Evolutionary conservation across 1,139 yeast species (phyloP).

Genomic region (Sugiyamaella castrensis): DNA sequence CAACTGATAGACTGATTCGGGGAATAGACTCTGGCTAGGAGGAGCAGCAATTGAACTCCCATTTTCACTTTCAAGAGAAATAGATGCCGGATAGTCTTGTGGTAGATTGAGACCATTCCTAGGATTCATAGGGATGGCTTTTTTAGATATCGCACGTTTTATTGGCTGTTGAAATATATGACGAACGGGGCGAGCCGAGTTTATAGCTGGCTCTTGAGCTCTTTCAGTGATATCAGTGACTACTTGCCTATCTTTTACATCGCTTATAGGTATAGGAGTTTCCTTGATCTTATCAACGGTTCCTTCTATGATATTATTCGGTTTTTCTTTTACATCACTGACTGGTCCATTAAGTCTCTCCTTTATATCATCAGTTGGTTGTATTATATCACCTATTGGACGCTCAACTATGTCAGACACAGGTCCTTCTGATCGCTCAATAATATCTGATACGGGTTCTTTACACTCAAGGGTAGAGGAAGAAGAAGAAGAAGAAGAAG

Average conservation of each 20-base stretch:
- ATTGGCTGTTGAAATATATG: not conserved
- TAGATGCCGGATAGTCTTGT: not conserved
- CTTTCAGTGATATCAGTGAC: too few relatives aligned
- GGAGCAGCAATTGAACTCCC: not conserved
- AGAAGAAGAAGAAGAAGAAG: too few relatives aligned
- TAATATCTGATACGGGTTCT: constrained; percentile 19
- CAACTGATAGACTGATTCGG: constrained; percentile 23
- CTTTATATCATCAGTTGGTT: too few relatives aligned
- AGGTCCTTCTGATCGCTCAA: constrained; percentile 19
- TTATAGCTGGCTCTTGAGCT: too few relatives aligned
- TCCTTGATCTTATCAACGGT: too few relatives aligned
- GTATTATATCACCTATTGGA: not conserved
- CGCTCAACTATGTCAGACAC: constrained; percentile 5
- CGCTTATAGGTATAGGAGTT: too few relatives aligned
- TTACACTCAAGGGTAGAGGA: not conserved
- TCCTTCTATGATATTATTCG: not conserved
- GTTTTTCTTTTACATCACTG: not conserved
- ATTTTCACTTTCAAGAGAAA: not conserved
- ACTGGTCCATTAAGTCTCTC: too few relatives aligned
- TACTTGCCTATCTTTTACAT: too few relatives aligned
- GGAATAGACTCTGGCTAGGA: constrained; percentile 3
- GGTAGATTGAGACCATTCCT: constrained; percentile 2
- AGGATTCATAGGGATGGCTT: constrained; percentile 9
- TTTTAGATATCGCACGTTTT: not conserved
- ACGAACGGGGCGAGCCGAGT: not conserved